Base-by-base conservation (phyloP, 106 monocot species). In the Allium cepa region DNA sequence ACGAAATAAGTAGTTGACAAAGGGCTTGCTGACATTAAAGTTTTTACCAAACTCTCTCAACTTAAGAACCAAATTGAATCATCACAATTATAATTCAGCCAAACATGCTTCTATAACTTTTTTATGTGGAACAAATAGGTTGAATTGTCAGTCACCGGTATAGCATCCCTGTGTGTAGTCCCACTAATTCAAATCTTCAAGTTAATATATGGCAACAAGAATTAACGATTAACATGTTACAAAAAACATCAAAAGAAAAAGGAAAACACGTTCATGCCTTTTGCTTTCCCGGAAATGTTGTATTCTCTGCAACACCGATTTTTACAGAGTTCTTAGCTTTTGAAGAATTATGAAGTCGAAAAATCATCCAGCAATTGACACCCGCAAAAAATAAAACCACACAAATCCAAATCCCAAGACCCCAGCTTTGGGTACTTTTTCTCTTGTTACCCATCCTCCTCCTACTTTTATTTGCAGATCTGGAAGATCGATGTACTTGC, bases 301-400 rank as follows among this genome's bases (percentile, higher is more conserved):
- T 26, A 59, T 59, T 55, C 2, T 55, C 59, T 26, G 17, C 62
- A 53, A 10, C 68, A 68, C 26, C 64, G 9, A 53, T 26, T 14
- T 4, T 7, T 10, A 28, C 15, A 49, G 70, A 57, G 15, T 45
- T 50, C 3, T 53, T 68, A 10, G 56, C 46, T 46, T 60, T 47
- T 26, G 36, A 36, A 67, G 56, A 49, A 71, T 17, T 15, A 5
- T 87, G 80, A 0, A 88, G 72, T 47, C 76, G 72, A 15, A 75
- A 84, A 68, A 84, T 73, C 80, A 88, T 84, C 87, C 78, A 84
- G 78, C 80, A 88, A 66, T 84, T 84, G 72, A 84, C 68, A 16
- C 80, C 11, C 62, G 83, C 80, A 67, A 88, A 88, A 62, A 88
- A 84, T 9, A 65, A 78, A 17, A 88, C 77, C 36, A 87, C 60